Percentiles rank a stretch among this genome's conserved stretches.
Conservation (phyloP, 805 yeast species). For the Wickerhamiella kazuoi region DNA sequence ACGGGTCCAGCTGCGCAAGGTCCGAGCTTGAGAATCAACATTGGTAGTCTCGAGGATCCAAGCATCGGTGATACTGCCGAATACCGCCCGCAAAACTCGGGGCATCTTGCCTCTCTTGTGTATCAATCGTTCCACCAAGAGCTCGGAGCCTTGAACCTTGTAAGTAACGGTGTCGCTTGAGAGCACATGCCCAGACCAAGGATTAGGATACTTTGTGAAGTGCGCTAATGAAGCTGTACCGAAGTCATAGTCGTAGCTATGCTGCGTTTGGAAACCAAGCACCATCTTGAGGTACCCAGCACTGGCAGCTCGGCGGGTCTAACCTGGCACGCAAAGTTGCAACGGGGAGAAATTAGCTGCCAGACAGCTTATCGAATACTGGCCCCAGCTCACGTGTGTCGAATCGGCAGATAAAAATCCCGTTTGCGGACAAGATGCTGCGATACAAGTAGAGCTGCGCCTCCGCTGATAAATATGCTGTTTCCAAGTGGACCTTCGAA, state of each 20-base stretch:
- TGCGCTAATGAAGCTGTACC: slow-evolving; percentile 59
- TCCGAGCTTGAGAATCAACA: slow-evolving; percentile 41
- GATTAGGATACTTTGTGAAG: slow-evolving; percentile 55
- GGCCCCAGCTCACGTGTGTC: too few species aligned
- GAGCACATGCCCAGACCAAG: slow-evolving; percentile 69
- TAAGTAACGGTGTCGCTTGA: slow-evolving; percentile 58
- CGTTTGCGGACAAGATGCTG: too few species aligned
- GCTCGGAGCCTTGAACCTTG: slow-evolving; percentile 32
- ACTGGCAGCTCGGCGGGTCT: too few species aligned
- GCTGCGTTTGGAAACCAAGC: slow-evolving; percentile 37
- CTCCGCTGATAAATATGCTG: too few species aligned
- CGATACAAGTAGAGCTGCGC: too few species aligned
- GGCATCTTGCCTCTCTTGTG: slow-evolving; percentile 71
- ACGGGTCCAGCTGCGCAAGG: slow-evolving; percentile 52
- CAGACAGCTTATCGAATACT: too few species aligned
- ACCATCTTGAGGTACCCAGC: slow-evolving; percentile 37
- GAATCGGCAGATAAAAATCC: too few species aligned
- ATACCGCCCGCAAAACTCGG: slow-evolving; percentile 52
- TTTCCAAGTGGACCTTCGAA: too few species aligned
- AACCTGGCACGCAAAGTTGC: too few species aligned
- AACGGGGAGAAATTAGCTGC: too few species aligned
- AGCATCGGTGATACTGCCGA: slow-evolving; percentile 50
- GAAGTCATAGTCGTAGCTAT: slow-evolving; percentile 42
- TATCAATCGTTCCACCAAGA: slow-evolving; percentile 56
- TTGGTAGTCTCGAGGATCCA: slow-evolving; percentile 70